Conservation (phyloP, 139 green algal genomes). For the Micromonas pusilla region DNA sequence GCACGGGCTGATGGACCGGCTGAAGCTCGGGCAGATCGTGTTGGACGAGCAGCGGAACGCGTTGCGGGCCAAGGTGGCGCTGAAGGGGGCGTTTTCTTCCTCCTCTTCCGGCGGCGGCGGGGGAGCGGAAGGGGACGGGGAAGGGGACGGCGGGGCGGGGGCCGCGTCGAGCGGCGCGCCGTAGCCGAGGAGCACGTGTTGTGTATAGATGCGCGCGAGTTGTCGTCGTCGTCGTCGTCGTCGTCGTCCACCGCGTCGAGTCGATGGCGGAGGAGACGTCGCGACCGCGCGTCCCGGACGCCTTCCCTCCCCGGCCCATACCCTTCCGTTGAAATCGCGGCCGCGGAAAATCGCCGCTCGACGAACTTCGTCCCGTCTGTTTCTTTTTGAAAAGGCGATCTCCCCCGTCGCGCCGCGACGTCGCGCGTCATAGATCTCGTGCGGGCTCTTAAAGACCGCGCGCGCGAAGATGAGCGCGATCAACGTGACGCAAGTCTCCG, state of each 20-base stretch:
- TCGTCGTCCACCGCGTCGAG: not conserved
- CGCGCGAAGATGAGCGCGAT: conserved; percentile 69
- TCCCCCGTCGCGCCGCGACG: too few species aligned
- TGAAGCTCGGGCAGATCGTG: not conserved
- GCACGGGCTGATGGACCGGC: conserved; percentile 2
- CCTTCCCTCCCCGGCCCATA: too few species aligned
- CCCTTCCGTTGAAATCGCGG: too few species aligned
- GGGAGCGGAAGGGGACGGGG: not conserved
- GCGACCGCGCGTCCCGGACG: too few species aligned
- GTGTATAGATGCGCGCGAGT: not conserved
- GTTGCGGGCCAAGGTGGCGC: conserved; percentile 8
- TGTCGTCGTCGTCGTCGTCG: not conserved
- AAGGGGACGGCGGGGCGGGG: too few species aligned
- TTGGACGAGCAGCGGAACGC: conserved; percentile 4
- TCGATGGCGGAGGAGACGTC: not conserved
- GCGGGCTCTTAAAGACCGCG: too few species aligned
- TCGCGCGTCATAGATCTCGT: too few species aligned
- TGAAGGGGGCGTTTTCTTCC: conserved; percentile 1
- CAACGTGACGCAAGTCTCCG: conserved; percentile 70
- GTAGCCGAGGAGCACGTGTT: not conserved
- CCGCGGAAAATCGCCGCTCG: too few species aligned
- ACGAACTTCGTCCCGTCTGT: too few species aligned
- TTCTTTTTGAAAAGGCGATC: too few species aligned
- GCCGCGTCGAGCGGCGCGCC: too few species aligned
- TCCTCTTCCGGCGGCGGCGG: too few species aligned